phyloP scores from a whole-genome alignment of 768 basidiomycete genomes.

The Tulasnella sp. region DNA sequence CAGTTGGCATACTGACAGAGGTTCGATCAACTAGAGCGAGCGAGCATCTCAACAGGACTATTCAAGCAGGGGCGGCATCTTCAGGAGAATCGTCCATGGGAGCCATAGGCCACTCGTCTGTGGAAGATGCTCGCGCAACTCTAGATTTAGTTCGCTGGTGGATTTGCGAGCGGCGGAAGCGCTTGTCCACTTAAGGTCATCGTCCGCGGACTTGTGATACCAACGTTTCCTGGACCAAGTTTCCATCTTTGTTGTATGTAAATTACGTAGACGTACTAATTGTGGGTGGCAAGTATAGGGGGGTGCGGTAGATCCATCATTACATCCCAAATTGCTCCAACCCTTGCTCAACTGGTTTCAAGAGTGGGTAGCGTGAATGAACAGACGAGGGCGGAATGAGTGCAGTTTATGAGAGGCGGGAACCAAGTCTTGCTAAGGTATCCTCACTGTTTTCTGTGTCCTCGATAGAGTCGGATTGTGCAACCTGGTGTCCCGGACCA shows the following conservation, averaged over 20 bases:
- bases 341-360: not conserved
- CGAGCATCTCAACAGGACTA: conserved; percentile 66
- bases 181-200: not conserved
- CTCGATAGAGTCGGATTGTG: conserved; percentile 32
- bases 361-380: not conserved
- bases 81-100: conserved; percentile 29
- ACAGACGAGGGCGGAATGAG: not conserved
- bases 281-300: not conserved
- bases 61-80: conserved; percentile 53
- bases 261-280: not conserved
- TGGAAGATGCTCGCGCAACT: conserved; percentile 82
- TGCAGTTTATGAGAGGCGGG: conserved; percentile 4
- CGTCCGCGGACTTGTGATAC: not conserved
- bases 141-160: conserved; percentile 81
- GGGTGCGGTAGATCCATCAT: not conserved
- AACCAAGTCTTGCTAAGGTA: conserved; percentile 28
- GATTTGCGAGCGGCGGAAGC: conserved; percentile 40
- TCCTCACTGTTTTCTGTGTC: conserved; percentile 33
- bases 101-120: conserved; percentile 71
- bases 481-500: conserved; percentile 22
- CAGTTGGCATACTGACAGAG: not conserved
- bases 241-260: not conserved
- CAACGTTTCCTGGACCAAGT: not conserved
- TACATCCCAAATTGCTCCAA: not conserved
- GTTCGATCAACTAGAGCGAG: conserved; percentile 45